phyloP scores from a whole-genome alignment of 2,329 filamentous ascomycete species.

The Penicillium sp. region DNA sequence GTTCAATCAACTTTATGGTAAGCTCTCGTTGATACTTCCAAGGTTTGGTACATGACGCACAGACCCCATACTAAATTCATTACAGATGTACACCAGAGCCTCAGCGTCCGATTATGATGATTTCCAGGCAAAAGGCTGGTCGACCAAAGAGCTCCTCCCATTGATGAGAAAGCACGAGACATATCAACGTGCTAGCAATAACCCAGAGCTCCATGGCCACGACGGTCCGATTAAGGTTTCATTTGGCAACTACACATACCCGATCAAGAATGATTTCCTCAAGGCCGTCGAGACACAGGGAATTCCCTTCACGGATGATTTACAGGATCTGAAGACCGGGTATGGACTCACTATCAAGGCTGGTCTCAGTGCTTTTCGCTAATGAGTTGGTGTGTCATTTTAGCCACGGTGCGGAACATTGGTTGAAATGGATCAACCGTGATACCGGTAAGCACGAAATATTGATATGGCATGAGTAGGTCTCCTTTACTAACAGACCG shows the following conservation, averaged over 20 bases:
- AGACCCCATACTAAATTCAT: background rate
- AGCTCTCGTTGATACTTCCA: background rate
- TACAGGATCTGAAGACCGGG: conserved; percentile 65
- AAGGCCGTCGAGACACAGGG: conserved; percentile 71
- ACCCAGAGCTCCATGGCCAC: conserved; percentile 68
- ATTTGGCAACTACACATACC: conserved; percentile 79
- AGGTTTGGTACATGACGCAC: no score
- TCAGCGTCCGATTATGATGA: conserved; percentile 75
- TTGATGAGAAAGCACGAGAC: conserved; percentile 82
- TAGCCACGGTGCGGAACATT: conserved; percentile 72
- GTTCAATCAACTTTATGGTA: conserved; percentile 77
- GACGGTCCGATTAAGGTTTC: conserved; percentile 82
- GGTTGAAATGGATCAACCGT: conserved; percentile 83
- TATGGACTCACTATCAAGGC: conserved; percentile 14
- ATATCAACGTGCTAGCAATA: conserved; percentile 67
- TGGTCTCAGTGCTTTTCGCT: background rate
- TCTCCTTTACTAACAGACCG: conserved; percentile 15
- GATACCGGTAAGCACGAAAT: conserved; percentile 46
- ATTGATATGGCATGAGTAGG: no score
- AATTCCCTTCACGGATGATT: conserved; percentile 73
- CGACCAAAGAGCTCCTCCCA: conserved; percentile 71
- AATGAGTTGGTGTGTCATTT: background rate
- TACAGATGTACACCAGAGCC: conserved; percentile 70
- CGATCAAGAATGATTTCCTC: conserved; percentile 79
- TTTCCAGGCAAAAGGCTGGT: conserved; percentile 79